Percentiles rank a stretch among this genome's conserved stretches.
Conservation (phyloP, 805 yeast genomes). For the Hanseniaspora vineae region DNA sequence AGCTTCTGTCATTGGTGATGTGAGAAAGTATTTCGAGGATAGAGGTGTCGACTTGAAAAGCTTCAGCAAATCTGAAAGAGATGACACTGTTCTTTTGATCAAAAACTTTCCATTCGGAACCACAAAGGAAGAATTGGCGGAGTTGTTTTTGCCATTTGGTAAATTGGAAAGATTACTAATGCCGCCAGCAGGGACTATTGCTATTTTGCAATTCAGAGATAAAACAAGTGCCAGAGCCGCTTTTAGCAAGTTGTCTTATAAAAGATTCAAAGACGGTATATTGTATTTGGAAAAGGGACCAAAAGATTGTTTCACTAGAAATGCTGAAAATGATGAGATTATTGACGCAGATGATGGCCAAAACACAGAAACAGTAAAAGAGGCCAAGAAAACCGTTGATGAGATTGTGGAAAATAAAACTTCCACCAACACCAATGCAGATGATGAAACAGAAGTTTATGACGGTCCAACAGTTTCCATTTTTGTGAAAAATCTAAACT, state of each 20-base stretch:
- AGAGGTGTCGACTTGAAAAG: constrained; percentile 75
- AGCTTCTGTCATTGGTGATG: constrained; percentile 88
- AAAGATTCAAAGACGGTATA: constrained; percentile 78
- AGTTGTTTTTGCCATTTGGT: constrained; percentile 70
- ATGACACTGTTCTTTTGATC: constrained; percentile 68
- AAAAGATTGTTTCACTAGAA: constrained; percentile 55
- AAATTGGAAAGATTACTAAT: constrained; percentile 65
- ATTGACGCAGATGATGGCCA: constrained; percentile 10
- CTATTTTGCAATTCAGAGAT: constrained; percentile 81
- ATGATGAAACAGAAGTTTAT: constrained; percentile 27
- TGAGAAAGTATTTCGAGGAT: constrained; percentile 71
- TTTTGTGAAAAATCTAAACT: constrained; percentile 85
- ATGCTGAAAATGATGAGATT: constrained; percentile 30
- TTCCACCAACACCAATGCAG: constrained; percentile 20
- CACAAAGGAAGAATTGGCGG: constrained; percentile 65
- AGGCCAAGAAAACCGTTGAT: constrained; percentile 1
- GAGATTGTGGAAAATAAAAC: constrained; percentile 8
- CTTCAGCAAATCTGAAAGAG: constrained; percentile 47
- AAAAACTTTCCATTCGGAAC: constrained; percentile 91
- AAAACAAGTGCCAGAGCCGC: constrained; percentile 79
- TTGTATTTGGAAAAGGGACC: constrained; percentile 93
- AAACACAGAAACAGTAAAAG: constrained; percentile 10
- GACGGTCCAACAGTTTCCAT: constrained; percentile 77
- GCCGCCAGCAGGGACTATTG: constrained; percentile 96
- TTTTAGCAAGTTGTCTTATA: constrained; percentile 73